Evolutionary conservation across 2,329 filamentous ascomycete species (phyloP).

Genomic region (Cytospora piceae): DNA sequence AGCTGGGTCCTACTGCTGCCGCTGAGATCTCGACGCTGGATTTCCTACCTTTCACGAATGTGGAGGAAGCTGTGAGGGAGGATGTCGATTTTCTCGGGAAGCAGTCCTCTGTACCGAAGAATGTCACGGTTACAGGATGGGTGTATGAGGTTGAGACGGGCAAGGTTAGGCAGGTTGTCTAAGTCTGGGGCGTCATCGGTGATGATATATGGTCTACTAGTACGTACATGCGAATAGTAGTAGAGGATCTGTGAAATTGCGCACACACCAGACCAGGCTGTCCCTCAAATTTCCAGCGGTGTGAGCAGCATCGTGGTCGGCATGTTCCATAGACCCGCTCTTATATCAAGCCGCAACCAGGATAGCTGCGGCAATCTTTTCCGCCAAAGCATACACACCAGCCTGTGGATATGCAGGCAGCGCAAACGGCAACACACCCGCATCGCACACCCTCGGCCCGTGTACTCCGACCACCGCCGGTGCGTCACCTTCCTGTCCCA

Average conservation of each 20-base stretch:
- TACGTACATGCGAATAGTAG: neutral
- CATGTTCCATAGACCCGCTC: too few species aligned
- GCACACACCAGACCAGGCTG: too few species aligned
- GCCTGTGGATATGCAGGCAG: constrained; percentile 52
- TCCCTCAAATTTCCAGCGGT: too few species aligned
- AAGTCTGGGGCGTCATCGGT: neutral
- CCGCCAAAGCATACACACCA: constrained; percentile 55
- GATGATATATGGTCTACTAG: neutral
- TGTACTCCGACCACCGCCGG: constrained; percentile 50
- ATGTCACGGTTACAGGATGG: constrained; percentile 70
- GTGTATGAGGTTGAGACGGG: constrained; percentile 79
- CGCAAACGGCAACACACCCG: constrained; percentile 52
- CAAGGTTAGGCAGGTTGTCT: constrained; percentile 38
- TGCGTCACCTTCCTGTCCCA: constrained; percentile 46
- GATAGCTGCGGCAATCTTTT: constrained; percentile 34
- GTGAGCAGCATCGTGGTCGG: too few species aligned
- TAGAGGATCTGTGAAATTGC: neutral
- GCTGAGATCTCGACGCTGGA: constrained; percentile 49
- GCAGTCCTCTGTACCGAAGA: constrained; percentile 61
- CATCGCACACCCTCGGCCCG: constrained; percentile 52
- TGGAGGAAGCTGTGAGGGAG: constrained; percentile 66
- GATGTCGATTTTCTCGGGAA: constrained; percentile 68
- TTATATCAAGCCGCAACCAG: neutral
- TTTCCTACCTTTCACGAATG: constrained; percentile 67
- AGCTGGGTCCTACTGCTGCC: constrained; percentile 57